Percentiles rank a stretch among this genome's conserved stretches.
Evolutionary conservation across 129 eudicot genomes (phyloP).

Genomic region (Silybum marianum): DNA sequence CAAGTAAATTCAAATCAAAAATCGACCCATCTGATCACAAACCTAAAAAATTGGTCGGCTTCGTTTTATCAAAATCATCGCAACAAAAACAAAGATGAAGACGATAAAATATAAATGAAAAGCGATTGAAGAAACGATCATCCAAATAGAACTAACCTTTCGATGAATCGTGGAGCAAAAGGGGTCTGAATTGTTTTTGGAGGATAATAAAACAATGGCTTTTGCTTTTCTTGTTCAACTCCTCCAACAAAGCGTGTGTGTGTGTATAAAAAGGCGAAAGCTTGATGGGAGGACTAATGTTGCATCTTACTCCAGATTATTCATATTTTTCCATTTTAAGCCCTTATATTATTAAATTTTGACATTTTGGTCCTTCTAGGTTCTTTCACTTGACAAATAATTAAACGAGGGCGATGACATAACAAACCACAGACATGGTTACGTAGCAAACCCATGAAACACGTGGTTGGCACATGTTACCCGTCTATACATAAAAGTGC

Average conservation of each 20-base stretch:
- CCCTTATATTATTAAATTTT: not conserved
- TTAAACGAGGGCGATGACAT: not conserved
- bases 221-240: not conserved
- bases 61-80: conserved; percentile 14
- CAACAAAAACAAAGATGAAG: not conserved
- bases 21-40: not conserved
- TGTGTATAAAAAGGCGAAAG: not conserved
- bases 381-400: not conserved
- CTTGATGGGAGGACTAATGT: conserved; percentile 21
- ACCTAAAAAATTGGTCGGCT: conserved; percentile 1
- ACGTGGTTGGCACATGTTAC: conserved; percentile 21
- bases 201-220: not conserved
- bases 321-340: not conserved
- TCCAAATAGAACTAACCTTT: conserved; percentile 7
- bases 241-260: conserved; percentile 15
- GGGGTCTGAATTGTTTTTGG: conserved; percentile 9
- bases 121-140: not conserved
- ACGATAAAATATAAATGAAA: not conserved
- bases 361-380: not conserved
- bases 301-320: conserved; percentile 17
- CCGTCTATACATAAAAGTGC: not conserved
- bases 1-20: not conserved
- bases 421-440: not conserved
- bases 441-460: conserved; percentile 10
- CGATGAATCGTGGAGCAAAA: not conserved